phyloP scores from a whole-genome alignment of 148 eudicot species.

The Spergularia marina region DNA sequence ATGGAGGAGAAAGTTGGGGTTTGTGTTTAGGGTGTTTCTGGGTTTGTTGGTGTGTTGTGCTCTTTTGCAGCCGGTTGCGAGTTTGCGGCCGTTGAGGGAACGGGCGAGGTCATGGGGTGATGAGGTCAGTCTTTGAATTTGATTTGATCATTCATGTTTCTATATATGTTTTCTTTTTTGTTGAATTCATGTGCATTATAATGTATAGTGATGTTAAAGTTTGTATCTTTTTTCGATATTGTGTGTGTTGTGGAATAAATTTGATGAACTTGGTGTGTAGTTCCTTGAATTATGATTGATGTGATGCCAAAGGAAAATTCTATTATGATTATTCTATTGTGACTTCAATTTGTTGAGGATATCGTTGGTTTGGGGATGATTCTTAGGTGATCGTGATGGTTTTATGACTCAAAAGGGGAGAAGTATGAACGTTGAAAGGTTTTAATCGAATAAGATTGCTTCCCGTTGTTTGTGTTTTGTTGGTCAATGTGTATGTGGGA shows the following conservation, averaged over 20 bases:
- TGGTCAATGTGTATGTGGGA: neutral
- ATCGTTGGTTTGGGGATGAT: constrained; percentile 1
- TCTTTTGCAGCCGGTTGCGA: constrained; percentile 38
- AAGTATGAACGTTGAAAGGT: neutral
- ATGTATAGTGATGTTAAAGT: neutral
- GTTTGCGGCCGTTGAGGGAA: constrained; percentile 75
- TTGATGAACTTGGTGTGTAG: neutral
- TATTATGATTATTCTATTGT: neutral
- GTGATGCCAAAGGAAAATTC: neutral
- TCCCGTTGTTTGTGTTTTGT: neutral
- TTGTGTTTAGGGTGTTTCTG: constrained; percentile 31
- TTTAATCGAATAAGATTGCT: neutral
- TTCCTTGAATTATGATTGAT: too few relatives aligned
- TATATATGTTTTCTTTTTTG: neutral
- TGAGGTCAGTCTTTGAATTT: constrained; percentile 55
- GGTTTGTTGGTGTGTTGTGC: constrained; percentile 31
- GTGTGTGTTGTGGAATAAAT: neutral
- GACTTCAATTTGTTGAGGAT: neutral
- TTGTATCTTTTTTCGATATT: neutral
- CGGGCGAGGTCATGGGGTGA: constrained; percentile 75
- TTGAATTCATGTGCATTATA: neutral
- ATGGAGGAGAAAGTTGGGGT: constrained; percentile 30
- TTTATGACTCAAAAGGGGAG: neutral
- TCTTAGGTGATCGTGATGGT: neutral
- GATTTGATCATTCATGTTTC: neutral